Percentiles rank a stretch among this genome's conserved stretches.
These are phyloP conservation scores for Sugiyamaella grinbergsii DNA, from an alignment of 1,139 yeast genomes.

Conservation along the genomic window DNA sequence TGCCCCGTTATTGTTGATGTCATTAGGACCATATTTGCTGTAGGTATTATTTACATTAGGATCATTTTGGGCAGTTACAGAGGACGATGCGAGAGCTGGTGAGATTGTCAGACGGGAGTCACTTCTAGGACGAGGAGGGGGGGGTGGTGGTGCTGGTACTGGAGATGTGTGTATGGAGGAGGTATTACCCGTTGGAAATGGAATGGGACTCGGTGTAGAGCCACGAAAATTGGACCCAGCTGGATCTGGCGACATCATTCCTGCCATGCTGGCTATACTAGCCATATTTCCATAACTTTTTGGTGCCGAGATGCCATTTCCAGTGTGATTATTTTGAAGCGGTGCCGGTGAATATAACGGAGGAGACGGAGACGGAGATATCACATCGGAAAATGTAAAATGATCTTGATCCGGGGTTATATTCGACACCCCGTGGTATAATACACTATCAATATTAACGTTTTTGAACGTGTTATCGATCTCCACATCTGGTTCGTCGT, in stretches of 20 bases:
- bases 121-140: slow-evolving; percentile 23
- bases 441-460: slow-evolving; percentile 45
- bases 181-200: slow-evolving; percentile 6
- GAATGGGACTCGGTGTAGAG: slow-evolving; percentile 9
- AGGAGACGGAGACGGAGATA: slow-evolving; percentile 24
- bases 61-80: slow-evolving; percentile 5
- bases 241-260: slow-evolving; percentile 12
- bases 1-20: background rate
- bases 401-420: slow-evolving; percentile 33
- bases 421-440: slow-evolving; percentile 44
- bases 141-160: slow-evolving; percentile 23
- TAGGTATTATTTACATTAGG: slow-evolving; percentile 6
- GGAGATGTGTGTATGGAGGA: background rate
- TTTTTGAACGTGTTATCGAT: slow-evolving; percentile 43
- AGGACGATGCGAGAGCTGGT: slow-evolving; percentile 14
- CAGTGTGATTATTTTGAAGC: background rate
- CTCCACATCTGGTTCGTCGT: slow-evolving; percentile 42
- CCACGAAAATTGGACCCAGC: background rate
- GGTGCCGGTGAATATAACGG: slow-evolving; percentile 13
- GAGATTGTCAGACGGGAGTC: slow-evolving; percentile 9
- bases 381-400: slow-evolving; percentile 24
- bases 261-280: slow-evolving; percentile 14
- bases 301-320: background rate
- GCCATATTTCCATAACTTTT: background rate
- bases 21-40: background rate